Evolutionary conservation across 768 basidiomycete species (phyloP), one percentile per base, ranked within the genome.

Genomic region (Amanita molliuscula): DNA sequence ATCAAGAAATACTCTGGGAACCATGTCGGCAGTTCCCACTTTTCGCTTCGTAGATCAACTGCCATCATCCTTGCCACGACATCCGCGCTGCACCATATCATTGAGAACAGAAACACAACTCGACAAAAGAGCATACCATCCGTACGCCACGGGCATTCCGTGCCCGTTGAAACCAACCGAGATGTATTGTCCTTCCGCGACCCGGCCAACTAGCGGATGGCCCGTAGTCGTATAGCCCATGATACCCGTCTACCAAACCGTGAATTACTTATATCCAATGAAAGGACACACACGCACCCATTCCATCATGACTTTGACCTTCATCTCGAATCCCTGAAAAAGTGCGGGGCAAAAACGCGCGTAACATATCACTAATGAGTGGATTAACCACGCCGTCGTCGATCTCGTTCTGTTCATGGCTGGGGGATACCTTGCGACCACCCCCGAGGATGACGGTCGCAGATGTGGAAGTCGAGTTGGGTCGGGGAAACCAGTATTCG

Each of bases 401-500:
- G 16, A 73, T 60, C 21, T 64, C 67, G 40, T 77, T 74, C 25
- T 64, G 61, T 62, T 84, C 84, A 50, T 72, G 54, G 0, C 72
- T 72, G 7, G 60, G 67, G 5, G 68, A 61, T 0, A 59, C 58
- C 41, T 76, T 73, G 15, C 87, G 69, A 7, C 68, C 84, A 6
- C 88, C 90, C 6, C 89, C 89, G 0, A 93, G 62, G 37, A 91
- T 81, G 34, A 91, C 66, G 18, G 88, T 63, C 0, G 86, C 83
- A 3, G 64, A 60, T 29, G 70, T 65, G 7, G 61, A 59, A 4
- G 57, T 57, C 3, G 55, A 47, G 9, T 61, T 47, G 59, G 53
- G 35, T 11, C 88, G 73, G n/a, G 86, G 82, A 59, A 92, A 89
- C 84, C 85, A 90, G 60, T 91, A 92, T 55, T 88, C 83, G 58